Base-by-base conservation (phyloP, 495 filamentous ascomycete species). In the Penicillium maclennaniae region DNA sequence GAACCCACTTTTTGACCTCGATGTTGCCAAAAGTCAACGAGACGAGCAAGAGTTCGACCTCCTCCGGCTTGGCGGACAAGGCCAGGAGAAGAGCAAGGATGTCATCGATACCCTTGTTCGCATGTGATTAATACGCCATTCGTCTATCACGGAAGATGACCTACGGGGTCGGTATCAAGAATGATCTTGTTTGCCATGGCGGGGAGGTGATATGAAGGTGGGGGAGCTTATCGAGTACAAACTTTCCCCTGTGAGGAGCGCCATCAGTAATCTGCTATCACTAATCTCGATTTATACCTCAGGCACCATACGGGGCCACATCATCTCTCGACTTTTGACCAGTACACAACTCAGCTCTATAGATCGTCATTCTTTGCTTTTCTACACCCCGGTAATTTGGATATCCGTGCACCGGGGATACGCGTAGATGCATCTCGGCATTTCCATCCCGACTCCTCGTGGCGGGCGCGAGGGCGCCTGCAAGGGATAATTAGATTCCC, bases 11-110 rank as follows among this genome's bases (percentile, higher is more conserved):
- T 54, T 89, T 80, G 17, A 96, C 82, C 56, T 89, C 83, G 34
- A 96, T 85, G 60, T 99, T 99, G 26, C 93, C 93, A 67, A 91
- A 96, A 0, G 89, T 95, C 40, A 97, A 79, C 0, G 92, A 95
- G 34, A 99, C 83, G 53, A 99, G 74, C n/a, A 87, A 68, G 21
- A 97, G 76, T 63, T 97, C 89, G 16, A 97, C 76, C 55, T 97
- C 92, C 56, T 95, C 87, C 0, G 87, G 78, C n/a, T 77, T 80
- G 17, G 91, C 85, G 15, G 89, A 85, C 47, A 97, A 81, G 7
- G 93, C 92, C 8, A 97, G 81, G 44, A 98, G 75, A 58, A 89
- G 69, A 7, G 90, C 95, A 37, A 97, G 77, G 45, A 95, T 79
- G 77, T 99, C 93, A 70, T 99, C 93, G 60, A 91, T 87, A 43